phyloP scores from a whole-genome alignment of 2,329 filamentous ascomycete species.

The Monilinia aucupariae region DNA sequence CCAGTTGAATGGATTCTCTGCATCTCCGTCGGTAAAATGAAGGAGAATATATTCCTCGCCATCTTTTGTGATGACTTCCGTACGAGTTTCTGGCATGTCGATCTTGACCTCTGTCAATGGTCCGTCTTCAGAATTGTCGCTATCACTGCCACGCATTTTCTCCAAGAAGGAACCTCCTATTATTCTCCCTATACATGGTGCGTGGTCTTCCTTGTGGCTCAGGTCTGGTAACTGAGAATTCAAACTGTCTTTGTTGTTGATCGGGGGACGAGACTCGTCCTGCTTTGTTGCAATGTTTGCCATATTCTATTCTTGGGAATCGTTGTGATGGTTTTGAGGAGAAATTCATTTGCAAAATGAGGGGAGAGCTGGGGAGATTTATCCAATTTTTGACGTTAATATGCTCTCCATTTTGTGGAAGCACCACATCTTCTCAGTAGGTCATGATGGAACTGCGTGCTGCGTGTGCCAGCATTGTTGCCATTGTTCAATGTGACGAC shows the following conservation, averaged over 20 bases:
- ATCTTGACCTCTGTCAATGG: slow-evolving; percentile 41
- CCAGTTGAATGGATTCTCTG: slow-evolving; percentile 50
- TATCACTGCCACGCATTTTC: slow-evolving; percentile 34
- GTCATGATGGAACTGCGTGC: slow-evolving; percentile 1
- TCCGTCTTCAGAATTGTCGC: slow-evolving; percentile 30
- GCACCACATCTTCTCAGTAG: slow-evolving; percentile 8
- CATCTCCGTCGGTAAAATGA: slow-evolving; percentile 42
- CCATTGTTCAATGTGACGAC: slow-evolving; percentile 18
- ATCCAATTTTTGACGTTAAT: slow-evolving; percentile 16
- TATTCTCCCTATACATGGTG: slow-evolving; percentile 34
- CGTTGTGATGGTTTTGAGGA: not conserved
- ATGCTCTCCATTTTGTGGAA: slow-evolving; percentile 1
- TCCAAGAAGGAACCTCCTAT: slow-evolving; percentile 38
- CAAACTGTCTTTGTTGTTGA: not conserved
- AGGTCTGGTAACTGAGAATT: slow-evolving; percentile 6
- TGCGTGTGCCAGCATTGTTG: slow-evolving; percentile 13
- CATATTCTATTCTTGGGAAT: slow-evolving; percentile 1
- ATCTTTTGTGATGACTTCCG: slow-evolving; percentile 40
- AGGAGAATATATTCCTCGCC: slow-evolving; percentile 44
- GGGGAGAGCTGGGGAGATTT: slow-evolving; percentile 15
- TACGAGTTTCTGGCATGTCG: slow-evolving; percentile 46
- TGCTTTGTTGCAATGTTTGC: slow-evolving; percentile 2
- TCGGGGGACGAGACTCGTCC: not conserved
- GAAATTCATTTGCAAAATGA: not conserved
- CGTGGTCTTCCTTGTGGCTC: slow-evolving; percentile 24